Evolutionary conservation across 257 asterid genomes (phyloP).

Genomic region (Apocynum venetum): DNA sequence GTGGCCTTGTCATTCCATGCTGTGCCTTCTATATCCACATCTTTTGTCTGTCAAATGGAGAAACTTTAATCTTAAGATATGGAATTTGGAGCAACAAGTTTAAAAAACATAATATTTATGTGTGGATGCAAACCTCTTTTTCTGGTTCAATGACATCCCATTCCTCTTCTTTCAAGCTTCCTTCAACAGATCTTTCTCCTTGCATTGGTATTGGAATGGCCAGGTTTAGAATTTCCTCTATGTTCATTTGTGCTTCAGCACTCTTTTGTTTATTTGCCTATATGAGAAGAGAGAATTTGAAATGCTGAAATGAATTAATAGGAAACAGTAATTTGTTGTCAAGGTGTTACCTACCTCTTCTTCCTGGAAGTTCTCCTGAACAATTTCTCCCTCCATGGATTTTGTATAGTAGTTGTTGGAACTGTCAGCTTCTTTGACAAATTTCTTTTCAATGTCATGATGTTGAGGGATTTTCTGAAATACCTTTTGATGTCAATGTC

Average conservation of each 20-base stretch:
- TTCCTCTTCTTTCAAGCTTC: not conserved
- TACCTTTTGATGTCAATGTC: not conserved
- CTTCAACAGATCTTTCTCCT: not conserved
- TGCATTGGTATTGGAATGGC: not conserved
- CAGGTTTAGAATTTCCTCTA: not conserved
- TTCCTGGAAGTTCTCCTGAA: not conserved
- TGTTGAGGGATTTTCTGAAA: not conserved
- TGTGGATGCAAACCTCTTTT: conserved; percentile 4
- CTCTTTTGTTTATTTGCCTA: not conserved
- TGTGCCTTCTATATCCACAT: not conserved
- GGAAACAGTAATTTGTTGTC: not conserved
- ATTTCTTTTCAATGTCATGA: not conserved
- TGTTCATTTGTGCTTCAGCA: not conserved
- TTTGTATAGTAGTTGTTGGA: not conserved
- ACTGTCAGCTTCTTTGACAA: not conserved
- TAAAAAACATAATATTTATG: not conserved
- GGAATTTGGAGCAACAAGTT: not conserved
- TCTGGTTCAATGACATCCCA: not conserved
- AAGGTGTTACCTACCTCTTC: not conserved
- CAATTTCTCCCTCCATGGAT: not conserved
- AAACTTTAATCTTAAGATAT: not conserved
- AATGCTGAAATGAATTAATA: not conserved
- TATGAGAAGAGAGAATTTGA: not conserved
- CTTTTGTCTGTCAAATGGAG: not conserved
- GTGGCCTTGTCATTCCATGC: not conserved